Conservation (phyloP, 306 rosid genomes). For the Castanospermum australe region DNA sequence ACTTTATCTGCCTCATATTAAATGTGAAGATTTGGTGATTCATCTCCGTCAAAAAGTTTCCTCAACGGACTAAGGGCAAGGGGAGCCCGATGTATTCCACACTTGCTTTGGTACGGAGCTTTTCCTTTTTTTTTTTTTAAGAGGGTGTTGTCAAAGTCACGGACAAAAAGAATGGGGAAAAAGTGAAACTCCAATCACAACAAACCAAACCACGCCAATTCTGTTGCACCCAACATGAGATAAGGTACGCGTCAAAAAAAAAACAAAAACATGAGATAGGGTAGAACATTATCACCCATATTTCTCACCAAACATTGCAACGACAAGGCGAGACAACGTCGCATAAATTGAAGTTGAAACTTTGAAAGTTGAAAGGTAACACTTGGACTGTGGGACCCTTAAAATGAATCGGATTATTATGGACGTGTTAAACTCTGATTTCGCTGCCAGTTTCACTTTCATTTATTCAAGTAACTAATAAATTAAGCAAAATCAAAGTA, state of each 20-base stretch:
- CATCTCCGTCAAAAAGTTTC: neutral
- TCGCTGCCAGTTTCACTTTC: neutral
- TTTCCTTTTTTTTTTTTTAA: too few species aligned
- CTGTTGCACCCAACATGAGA: constrained; percentile 16
- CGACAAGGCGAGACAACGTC: neutral
- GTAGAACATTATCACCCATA: neutral
- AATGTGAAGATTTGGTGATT: neutral
- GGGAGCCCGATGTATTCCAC: neutral
- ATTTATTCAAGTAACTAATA: neutral
- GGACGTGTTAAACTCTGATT: neutral
- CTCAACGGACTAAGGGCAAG: neutral
- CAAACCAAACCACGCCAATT: neutral
- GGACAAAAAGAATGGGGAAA: neutral
- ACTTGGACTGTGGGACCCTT: neutral
- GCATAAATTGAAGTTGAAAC: neutral
- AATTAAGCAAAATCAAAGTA: neutral
- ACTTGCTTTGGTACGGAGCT: too few species aligned
- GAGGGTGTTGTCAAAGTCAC: neutral
- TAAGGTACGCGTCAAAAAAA: too few species aligned
- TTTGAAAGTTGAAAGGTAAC: neutral
- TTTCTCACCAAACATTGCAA: neutral
- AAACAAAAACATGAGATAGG: too few species aligned
- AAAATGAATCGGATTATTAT: neutral
- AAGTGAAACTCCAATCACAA: neutral
- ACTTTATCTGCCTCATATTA: neutral